Evolutionary conservation across 257 asterid species (phyloP).

Genomic region (Nicotiana benthamiana): DNA sequence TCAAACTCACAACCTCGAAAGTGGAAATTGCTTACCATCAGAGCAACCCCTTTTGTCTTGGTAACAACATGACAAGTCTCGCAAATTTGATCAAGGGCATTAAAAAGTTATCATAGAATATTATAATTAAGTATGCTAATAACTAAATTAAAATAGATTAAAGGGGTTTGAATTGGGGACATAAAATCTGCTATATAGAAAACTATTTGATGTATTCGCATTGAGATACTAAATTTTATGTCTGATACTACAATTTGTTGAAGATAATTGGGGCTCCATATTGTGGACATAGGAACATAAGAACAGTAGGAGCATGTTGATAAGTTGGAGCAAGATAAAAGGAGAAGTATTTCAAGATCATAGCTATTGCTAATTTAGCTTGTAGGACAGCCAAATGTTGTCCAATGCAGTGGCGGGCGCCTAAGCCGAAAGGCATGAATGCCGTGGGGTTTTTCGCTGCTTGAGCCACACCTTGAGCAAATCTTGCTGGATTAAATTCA

Average conservation of each 20-base stretch:
- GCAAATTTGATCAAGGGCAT: neutral
- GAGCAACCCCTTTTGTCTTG: no score
- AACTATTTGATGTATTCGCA: no score
- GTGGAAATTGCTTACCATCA: no score
- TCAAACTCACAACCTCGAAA: no score
- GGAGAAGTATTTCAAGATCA: constrained; percentile 64
- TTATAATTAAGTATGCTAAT: neutral
- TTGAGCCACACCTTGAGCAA: constrained; percentile 56
- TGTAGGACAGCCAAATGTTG: constrained; percentile 78
- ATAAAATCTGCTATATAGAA: no score
- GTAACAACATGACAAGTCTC: neutral
- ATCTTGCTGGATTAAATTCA: constrained; percentile 78
- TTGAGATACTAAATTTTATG: no score
- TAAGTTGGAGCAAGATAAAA: constrained; percentile 61
- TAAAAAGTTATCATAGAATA: neutral
- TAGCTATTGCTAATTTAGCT: constrained; percentile 62
- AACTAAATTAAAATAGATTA: neutral
- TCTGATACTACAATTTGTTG: constrained; percentile 37
- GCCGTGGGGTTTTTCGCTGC: constrained; percentile 77
- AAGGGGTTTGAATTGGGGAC: no score
- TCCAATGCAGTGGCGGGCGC: constrained; percentile 79
- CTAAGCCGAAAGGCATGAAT: constrained; percentile 78
- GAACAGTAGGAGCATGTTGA: constrained; percentile 63
- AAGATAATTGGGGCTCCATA: constrained; percentile 83
- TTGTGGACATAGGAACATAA: constrained; percentile 64